A percentile compares a stretch with the other conserved stretches of the same genome.
Evolutionary conservation across 2,329 filamentous ascomycete genomes (phyloP).

Genomic region (Sporothrix curviconia): DNA sequence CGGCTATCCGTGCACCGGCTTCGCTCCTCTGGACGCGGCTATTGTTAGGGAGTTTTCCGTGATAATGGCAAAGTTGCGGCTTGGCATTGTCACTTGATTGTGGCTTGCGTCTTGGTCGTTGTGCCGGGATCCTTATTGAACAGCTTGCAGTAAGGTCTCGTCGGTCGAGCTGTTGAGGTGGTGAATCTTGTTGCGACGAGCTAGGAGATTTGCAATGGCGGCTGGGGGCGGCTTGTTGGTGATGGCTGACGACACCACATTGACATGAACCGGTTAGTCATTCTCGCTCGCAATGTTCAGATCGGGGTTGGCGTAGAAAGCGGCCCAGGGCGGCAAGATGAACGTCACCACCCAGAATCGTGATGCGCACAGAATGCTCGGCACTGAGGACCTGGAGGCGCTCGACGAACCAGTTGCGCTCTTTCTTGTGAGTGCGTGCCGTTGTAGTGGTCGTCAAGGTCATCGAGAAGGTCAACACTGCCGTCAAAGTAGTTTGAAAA

Average conservation of each 20-base stretch:
- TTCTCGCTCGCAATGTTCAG: conserved; percentile 68
- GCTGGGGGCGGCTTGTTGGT: conserved; percentile 89
- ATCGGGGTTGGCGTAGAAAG: conserved; percentile 86
- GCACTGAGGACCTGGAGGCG: conserved; percentile 77
- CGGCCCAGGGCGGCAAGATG: conserved; percentile 87
- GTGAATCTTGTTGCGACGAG: conserved; percentile 78
- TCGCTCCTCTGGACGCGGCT: conserved; percentile 1
- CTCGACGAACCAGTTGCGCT: conserved; percentile 72
- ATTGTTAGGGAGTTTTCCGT: conserved; percentile 71
- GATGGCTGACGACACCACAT: conserved; percentile 89
- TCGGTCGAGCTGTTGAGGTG: conserved; percentile 68
- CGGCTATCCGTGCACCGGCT: neutral
- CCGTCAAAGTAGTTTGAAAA: conserved; percentile 96
- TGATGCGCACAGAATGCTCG: conserved; percentile 82
- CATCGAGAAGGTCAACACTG: conserved; percentile 84
- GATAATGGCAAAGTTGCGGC: conserved; percentile 87
- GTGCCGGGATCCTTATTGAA: conserved; percentile 83
- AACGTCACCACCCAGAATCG: conserved; percentile 89
- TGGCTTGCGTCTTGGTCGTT: conserved; percentile 64
- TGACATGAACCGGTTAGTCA: conserved; percentile 92
- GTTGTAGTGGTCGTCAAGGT: conserved; percentile 96
- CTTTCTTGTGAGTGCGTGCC: conserved; percentile 80
- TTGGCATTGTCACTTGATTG: conserved; percentile 85
- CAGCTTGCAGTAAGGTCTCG: conserved; percentile 86
- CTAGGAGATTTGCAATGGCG: conserved; percentile 82